Base-by-base conservation (phyloP, 345 rosid genomes). In the Zanthoxylum bungeanum region DNA sequence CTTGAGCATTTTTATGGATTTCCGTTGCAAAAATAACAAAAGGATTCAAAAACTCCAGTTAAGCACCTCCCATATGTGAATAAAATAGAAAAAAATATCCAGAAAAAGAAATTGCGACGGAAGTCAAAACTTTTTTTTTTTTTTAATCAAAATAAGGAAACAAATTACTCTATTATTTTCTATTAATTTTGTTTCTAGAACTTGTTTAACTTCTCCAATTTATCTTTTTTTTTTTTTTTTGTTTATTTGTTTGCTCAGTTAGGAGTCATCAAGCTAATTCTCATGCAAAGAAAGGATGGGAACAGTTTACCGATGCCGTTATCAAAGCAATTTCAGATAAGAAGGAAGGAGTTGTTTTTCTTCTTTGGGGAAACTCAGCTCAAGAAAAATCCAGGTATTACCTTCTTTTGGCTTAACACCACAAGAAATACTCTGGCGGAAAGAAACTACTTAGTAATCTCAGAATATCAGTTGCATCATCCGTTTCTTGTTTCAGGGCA, bases 271-370 rank as follows among this genome's bases (percentile, higher is more conserved):
- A 95, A 81, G 96, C 98, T 22, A 91, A 91, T 68, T 95, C 99
- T 71, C 99, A 95, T 79, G 92, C 97, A 37, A 92, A 87, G 85
- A 90, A 91, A 87, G 99, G 99, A 76, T 95, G 99, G 99, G 99
- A 95, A 70, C 96, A 86, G 55, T 95, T 92, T 68, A 95, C 98
- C 30, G 96, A 95, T 79, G 92, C 98, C 73, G 87, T 89, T 50
- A 95, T 95, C 65, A 87, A 70, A 78, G 86, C 89, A 14, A 78
- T 95, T 63, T 95, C 98, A 64, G 85, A 79, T 73, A 81, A 86
- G 77, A 92, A 85, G 88, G 81, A 95, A 84, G 99, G 98, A 79
- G 96, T 95, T 60, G 83, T 95, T 33, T 95, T 95, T 74, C 90
- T 95, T 49, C 96, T 95, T 7, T 95, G 98, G 99, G 99, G 97